These are phyloP conservation scores for Phytophthora citricola DNA, from an alignment of 352 stramenopile genomes.

Conservation along the genomic window DNA sequence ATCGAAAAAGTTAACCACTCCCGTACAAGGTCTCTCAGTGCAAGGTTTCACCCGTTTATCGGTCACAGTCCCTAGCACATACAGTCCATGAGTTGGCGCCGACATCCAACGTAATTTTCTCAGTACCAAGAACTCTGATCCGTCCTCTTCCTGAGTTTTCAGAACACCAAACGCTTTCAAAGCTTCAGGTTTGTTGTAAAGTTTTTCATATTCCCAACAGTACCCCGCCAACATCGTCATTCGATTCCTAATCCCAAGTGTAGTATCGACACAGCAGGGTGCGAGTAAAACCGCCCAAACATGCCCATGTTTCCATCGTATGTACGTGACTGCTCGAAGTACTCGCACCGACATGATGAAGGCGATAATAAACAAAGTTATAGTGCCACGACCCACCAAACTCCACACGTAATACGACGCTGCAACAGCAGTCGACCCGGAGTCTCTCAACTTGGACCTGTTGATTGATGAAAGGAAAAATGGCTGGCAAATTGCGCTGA, in stretches of 20 bases:
- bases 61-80: background rate
- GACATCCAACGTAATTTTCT: background rate
- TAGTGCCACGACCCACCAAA: background rate
- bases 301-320: conserved; percentile 2
- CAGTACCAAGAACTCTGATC: conserved; percentile 15
- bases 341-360: conserved; percentile 20
- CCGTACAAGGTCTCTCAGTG: background rate
- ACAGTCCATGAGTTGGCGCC: background rate
- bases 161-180: conserved; percentile 21
- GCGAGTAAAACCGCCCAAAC: conserved; percentile 1
- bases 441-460: background rate
- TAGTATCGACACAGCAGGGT: conserved; percentile 18
- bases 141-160: conserved; percentile 6
- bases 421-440: background rate
- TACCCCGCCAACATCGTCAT: conserved; percentile 22
- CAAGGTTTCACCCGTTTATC: background rate
- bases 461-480: background rate
- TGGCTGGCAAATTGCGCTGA: background rate
- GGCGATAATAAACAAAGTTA: background rate
- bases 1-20: background rate
- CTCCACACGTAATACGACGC: background rate
- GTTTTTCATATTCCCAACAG: conserved; percentile 1
- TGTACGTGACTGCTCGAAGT: background rate
- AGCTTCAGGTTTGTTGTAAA: conserved; percentile 16
- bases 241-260: background rate